Percentiles rank a stretch among this genome's conserved stretches.
Evolutionary conservation across 805 yeast genomes (phyloP).

Genomic region (Myxozyma kluyveri): DNA sequence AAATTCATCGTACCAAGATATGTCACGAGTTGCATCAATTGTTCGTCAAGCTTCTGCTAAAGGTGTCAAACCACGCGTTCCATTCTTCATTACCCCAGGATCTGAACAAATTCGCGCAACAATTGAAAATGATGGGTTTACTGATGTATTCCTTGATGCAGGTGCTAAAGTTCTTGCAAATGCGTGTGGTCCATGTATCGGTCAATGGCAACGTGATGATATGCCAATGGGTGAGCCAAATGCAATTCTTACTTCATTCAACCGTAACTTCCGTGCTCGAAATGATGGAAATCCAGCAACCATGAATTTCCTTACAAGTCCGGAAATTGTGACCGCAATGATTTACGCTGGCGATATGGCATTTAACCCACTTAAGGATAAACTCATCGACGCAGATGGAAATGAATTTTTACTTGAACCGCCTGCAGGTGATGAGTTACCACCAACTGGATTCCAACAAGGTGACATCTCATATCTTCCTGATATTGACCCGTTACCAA

Average conservation of each 20-base stretch:
- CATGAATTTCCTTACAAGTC: slow-evolving; percentile 95
- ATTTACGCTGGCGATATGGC: slow-evolving; percentile 95
- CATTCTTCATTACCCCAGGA: slow-evolving; percentile 95
- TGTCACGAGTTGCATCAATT: slow-evolving; percentile 94
- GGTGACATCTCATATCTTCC: slow-evolving; percentile 90
- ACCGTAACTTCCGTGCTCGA: slow-evolving; percentile 97
- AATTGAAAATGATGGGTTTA: slow-evolving; percentile 92
- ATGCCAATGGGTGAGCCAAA: slow-evolving; percentile 83
- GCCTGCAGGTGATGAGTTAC: slow-evolving; percentile 89
- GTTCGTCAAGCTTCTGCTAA: slow-evolving; percentile 85
- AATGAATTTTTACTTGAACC: slow-evolving; percentile 83
- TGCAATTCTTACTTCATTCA: slow-evolving; percentile 95
- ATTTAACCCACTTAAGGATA: slow-evolving; percentile 92
- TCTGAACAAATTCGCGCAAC: slow-evolving; percentile 98
- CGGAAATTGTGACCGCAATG: slow-evolving; percentile 89
- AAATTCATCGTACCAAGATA: slow-evolving; percentile 96
- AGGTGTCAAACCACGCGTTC: slow-evolving; percentile 88
- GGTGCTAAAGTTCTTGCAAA: slow-evolving; percentile 95
- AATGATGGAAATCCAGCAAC: slow-evolving; percentile 98
- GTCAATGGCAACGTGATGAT: slow-evolving; percentile 97
- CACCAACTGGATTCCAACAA: slow-evolving; percentile 81
- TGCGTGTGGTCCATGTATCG: slow-evolving; percentile 99
- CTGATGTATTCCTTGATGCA: slow-evolving; percentile 80
- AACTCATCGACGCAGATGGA: slow-evolving; percentile 83
- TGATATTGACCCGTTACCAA: slow-evolving; percentile 85